Evolutionary conservation across 2,329 filamentous ascomycete genomes (phyloP).

Genomic region (Colletotrichum sp.): DNA sequence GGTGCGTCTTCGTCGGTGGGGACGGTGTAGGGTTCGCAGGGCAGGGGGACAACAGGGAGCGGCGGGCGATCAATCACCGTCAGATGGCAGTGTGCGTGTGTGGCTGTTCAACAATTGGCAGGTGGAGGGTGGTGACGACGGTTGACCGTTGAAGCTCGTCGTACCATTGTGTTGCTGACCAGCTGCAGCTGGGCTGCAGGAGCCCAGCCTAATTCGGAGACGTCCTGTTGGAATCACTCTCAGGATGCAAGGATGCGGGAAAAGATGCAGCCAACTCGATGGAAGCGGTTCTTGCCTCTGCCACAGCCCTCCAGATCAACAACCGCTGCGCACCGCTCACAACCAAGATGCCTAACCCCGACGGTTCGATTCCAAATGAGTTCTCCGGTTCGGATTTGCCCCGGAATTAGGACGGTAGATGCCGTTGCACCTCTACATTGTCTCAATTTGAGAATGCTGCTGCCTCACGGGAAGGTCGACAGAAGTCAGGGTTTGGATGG

Average conservation of each 20-base stretch:
- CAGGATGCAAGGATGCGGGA: neutral
- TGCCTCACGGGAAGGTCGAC: neutral
- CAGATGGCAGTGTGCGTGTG: neutral
- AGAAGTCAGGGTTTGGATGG: neutral
- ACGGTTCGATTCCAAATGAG: neutral
- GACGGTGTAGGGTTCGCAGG: neutral
- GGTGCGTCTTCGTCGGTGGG: neutral
- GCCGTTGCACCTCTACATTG: neutral
- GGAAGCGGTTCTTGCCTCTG: neutral
- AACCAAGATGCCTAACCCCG: neutral
- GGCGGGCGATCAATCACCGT: neutral
- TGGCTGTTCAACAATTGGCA: neutral
- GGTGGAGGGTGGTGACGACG: neutral
- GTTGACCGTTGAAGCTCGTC: neutral
- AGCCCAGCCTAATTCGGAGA: neutral
- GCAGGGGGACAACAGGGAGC: neutral
- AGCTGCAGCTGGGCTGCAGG: neutral
- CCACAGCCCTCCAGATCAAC: neutral
- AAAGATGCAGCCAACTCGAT: neutral
- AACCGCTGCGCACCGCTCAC: neutral
- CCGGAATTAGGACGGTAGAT: neutral
- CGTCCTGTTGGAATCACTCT: neutral
- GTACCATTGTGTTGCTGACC: neutral
- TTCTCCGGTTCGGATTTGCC: neutral
- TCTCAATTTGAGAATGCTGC: neutral